phyloP scores from a whole-genome alignment of 495 filamentous ascomycete genomes.

The Umbilicaria muhlenbergii region DNA sequence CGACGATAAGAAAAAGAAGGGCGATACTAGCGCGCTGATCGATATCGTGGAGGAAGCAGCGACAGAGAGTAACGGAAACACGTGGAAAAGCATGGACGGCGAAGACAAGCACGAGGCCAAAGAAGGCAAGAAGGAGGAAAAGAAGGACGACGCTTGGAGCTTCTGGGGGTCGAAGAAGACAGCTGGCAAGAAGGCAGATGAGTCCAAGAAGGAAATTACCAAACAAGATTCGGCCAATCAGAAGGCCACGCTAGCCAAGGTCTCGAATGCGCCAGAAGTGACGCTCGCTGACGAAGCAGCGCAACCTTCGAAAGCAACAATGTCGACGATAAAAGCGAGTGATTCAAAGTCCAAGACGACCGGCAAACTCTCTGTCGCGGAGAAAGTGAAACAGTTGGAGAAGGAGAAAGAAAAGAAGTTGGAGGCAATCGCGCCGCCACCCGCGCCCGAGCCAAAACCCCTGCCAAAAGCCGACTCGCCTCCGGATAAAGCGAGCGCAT shows the following conservation, averaged over 20 bases:
- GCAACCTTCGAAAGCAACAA: conserved; percentile 19
- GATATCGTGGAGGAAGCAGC: conserved; percentile 8
- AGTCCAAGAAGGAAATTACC: conserved; percentile 34
- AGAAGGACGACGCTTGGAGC: conserved; percentile 4
- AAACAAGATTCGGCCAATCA: conserved; percentile 14
- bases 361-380: conserved; percentile 28
- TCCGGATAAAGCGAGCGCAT: conserved; percentile 8
- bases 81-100: conserved; percentile 2
- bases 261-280: conserved; percentile 19
- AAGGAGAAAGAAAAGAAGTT: conserved; percentile 21
- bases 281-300: conserved; percentile 21
- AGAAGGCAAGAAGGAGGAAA: conserved; percentile 12
- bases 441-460: conserved; percentile 5
- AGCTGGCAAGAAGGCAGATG: conserved; percentile 42
- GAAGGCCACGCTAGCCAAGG: conserved; percentile 9
- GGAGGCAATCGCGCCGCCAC: conserved; percentile 8
- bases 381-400: conserved; percentile 32
- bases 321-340: conserved; percentile 16
- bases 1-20: conserved; percentile 12
- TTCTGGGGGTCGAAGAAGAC: conserved; percentile 30
- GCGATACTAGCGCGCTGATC: neutral
- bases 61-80: neutral
- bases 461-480: conserved; percentile 4
- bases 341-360: conserved; percentile 22
- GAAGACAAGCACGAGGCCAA: conserved; percentile 7